Percentiles rank a stretch among this genome's conserved stretches.
These are phyloP conservation scores for Corymbia citriodora DNA, from an alignment of 441 rosid species.

Conservation along the genomic window DNA sequence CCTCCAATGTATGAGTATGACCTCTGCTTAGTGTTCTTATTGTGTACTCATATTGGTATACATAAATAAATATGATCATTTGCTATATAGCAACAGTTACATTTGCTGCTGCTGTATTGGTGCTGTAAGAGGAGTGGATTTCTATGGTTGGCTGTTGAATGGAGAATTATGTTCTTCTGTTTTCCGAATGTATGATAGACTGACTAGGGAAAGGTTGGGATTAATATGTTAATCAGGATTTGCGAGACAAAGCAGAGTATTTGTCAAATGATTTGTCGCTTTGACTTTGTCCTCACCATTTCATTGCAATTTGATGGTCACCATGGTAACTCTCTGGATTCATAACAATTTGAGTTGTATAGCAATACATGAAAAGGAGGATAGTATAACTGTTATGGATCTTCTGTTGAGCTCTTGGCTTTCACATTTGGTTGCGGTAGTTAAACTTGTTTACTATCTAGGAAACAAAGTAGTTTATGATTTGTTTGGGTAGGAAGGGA, in stretches of 20 bases:
- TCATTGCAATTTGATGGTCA: neutral
- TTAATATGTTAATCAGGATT: neutral
- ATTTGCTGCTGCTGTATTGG: neutral
- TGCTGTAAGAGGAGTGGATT: neutral
- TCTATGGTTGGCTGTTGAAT: neutral
- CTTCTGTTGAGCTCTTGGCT: neutral
- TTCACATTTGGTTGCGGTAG: neutral
- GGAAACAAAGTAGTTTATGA: neutral
- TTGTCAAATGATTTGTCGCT: neutral
- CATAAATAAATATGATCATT: neutral
- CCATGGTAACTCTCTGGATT: neutral
- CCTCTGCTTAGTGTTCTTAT: neutral
- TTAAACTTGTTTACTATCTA: neutral
- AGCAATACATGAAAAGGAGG: neutral
- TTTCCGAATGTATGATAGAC: neutral
- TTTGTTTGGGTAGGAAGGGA: neutral
- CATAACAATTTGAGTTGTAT: neutral
- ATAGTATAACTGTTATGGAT: neutral
- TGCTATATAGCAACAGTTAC: neutral
- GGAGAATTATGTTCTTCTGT: neutral
- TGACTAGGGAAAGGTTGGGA: neutral
- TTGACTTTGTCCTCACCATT: neutral
- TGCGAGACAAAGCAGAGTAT: neutral
- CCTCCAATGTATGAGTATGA: neutral
- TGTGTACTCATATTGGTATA: neutral